These are phyloP conservation scores for Naumovozyma dairenensis DNA, from an alignment of 805 yeast genomes.

Conservation along the genomic window DNA sequence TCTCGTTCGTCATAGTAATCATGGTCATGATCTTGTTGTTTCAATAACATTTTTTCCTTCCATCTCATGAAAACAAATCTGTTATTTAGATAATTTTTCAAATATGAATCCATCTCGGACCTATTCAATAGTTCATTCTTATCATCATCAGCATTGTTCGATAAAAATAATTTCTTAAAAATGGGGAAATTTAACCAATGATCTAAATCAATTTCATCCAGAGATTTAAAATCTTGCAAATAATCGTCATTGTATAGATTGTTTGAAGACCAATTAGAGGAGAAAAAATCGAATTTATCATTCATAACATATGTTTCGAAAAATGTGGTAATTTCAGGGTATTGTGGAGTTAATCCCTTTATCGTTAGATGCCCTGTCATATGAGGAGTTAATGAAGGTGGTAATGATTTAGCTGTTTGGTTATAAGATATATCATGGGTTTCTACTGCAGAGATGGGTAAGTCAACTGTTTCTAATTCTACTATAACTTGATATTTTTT, in stretches of 20 bases:
- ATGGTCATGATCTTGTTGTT: constrained; percentile 48
- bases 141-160: not conserved
- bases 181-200: constrained; percentile 57
- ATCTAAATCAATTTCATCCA: constrained; percentile 49
- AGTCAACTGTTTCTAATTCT: constrained; percentile 46
- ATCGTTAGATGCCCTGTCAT: constrained; percentile 60
- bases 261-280: constrained; percentile 20
- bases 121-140: not conserved
- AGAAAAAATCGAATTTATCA: constrained; percentile 18
- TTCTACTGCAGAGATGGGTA: constrained; percentile 19
- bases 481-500: constrained; percentile 43
- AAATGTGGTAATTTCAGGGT: constrained; percentile 66
- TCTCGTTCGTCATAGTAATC: no score
- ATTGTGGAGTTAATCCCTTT: constrained; percentile 52
- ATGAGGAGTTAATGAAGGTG: constrained; percentile 28
- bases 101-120: not conserved
- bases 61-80: constrained; percentile 78
- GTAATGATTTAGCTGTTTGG: no score
- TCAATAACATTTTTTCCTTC: constrained; percentile 84
- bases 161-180: constrained; percentile 28
- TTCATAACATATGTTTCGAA: constrained; percentile 40
- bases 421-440: no score
- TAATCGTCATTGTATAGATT: constrained; percentile 14
- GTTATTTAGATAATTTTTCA: constrained; percentile 28
- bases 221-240: constrained; percentile 43